A percentile compares a stretch with the other conserved stretches of the same genome.
Conservation (phyloP, 495 filamentous ascomycete species). For the Trichoderma virens region DNA sequence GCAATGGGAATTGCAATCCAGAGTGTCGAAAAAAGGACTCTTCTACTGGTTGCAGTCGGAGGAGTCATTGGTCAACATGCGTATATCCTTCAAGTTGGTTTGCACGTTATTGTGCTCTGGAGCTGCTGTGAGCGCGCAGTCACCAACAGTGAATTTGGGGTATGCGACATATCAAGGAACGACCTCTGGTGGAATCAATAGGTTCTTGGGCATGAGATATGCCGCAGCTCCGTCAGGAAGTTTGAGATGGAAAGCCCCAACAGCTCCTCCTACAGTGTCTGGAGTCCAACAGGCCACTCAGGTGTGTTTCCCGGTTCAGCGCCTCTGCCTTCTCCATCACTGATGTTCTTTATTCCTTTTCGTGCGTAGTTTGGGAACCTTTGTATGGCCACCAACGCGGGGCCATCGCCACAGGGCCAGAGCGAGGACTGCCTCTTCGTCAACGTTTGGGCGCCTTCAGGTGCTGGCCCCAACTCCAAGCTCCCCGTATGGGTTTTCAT, state of each 20-base stretch:
- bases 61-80: neutral
- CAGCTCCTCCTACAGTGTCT: slow-evolving; percentile 17
- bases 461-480: slow-evolving; percentile 37
- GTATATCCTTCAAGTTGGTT: neutral
- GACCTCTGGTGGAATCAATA: slow-evolving; percentile 28
- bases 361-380: slow-evolving; percentile 31
- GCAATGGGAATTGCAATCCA: neutral
- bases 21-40: neutral
- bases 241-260: slow-evolving; percentile 34
- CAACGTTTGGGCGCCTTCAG: slow-evolving; percentile 61
- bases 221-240: slow-evolving; percentile 33
- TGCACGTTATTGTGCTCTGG: neutral
- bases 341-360: neutral
- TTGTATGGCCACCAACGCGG: slow-evolving; percentile 44
- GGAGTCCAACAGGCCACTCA: slow-evolving; percentile 19
- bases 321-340: neutral
- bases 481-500: slow-evolving; percentile 69
- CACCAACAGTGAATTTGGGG: slow-evolving; percentile 29
- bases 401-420: slow-evolving; percentile 21
- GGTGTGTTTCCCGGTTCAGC: slow-evolving; percentile 14
- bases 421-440: slow-evolving; percentile 69
- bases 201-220: slow-evolving; percentile 38
- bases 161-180: slow-evolving; percentile 36
- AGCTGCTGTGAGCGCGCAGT: slow-evolving; percentile 1
- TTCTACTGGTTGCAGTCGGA: neutral